These are phyloP conservation scores for Sorghum bicolor DNA, from an alignment of 176 grass and related monocot species.

Conservation along the genomic window DNA sequence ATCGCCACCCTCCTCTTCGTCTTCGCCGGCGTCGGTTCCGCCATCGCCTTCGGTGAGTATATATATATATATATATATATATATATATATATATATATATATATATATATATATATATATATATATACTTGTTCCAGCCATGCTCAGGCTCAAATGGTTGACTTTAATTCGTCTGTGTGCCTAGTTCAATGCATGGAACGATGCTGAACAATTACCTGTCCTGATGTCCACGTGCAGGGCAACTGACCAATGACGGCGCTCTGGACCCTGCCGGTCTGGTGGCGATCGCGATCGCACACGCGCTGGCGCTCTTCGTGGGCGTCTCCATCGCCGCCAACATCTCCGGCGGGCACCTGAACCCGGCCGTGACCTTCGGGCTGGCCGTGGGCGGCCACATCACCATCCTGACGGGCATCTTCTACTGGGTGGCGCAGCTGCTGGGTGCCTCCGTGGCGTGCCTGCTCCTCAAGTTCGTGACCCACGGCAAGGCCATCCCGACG, in stretches of 20 bases:
- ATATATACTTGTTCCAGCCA: too few species aligned
- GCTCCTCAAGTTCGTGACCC: constrained; percentile 85
- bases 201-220: not conserved
- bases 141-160: not conserved
- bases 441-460: constrained; percentile 72
- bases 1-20: constrained; percentile 97
- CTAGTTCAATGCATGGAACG: not conserved
- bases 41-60: constrained; percentile 66
- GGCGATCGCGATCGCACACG: constrained; percentile 80
- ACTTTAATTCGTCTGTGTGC: not conserved
- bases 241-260: constrained; percentile 53
- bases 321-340: constrained; percentile 87
- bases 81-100: too few species aligned
- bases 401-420: constrained; percentile 87
- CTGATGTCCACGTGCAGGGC: constrained; percentile 30
- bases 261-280: constrained; percentile 84
- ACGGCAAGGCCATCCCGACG: constrained; percentile 85
- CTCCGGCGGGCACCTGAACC: constrained; percentile 94
- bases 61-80: too few species aligned
- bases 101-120: too few species aligned
- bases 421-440: constrained; percentile 88
- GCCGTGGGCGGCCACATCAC: constrained; percentile 88
- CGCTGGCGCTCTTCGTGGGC: constrained; percentile 77
- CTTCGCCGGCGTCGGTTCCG: constrained; percentile 92
- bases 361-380: constrained; percentile 83